Evolutionary conservation across 805 yeast genomes (phyloP), one percentile per base, ranked within the genome.

Genomic region (Candida endomychidarum): DNA sequence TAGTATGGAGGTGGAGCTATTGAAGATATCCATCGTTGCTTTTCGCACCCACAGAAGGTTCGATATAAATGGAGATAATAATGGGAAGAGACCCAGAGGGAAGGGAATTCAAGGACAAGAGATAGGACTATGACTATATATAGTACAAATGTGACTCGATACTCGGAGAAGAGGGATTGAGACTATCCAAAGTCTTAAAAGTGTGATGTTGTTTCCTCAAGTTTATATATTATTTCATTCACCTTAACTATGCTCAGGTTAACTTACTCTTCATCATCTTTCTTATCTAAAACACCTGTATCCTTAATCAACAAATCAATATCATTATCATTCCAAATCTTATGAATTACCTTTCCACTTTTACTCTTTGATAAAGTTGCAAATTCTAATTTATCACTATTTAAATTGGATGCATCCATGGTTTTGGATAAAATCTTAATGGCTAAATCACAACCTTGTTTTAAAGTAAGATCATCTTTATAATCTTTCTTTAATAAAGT

Each of bases 401-500:
- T 84, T 57, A 93, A 73, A 40, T 86, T 79, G 26, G 95, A 79
- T 38, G 86, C 74, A 63, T 93, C 99, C 72, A 95, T 88, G 6
- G 99, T 93, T 72, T 93, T 93, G 39, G 93, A 81, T 47, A 93
- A 75, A 27, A 93, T 95, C 66, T 89, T 88, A 58, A 93, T 73
- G 7, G 97, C 97, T 59, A 93, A 72, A 50, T 83, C 86, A 43
- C 86, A 77, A 4, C 96, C 97, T 38, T 83, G 95, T 34, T 77
- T 73, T 47, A 86, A 63, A 16, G 74, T 61, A 52, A 87, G 63
- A 42, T 85, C 93, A 52, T 86, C 91, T 59, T 85, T 88, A 70
- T 86, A 93, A 54, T 93, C 99, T 68, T 90, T 96, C 66, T 93
- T 93, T 58, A 93, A 74, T 48, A 93, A 69, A 1, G 99, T 91